phyloP scores from a whole-genome alignment of 306 rosid genomes.

The Cucumis hystrix region DNA sequence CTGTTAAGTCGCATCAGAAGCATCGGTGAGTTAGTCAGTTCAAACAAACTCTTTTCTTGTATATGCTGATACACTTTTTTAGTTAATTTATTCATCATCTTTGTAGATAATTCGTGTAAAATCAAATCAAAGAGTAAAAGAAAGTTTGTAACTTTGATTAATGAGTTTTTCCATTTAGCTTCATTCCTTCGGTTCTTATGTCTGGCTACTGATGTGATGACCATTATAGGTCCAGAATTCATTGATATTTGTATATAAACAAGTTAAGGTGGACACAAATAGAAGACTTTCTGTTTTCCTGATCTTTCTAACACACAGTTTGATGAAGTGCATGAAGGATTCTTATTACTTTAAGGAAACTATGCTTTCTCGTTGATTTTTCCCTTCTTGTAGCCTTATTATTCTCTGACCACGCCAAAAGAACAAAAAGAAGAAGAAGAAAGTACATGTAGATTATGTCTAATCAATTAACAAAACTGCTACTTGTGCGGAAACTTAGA shows the following conservation, averaged over 20 bases:
- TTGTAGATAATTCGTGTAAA: conserved; percentile 13
- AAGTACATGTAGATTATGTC: background rate
- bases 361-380: background rate
- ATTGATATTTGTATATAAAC: background rate
- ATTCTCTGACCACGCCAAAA: background rate
- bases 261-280: background rate
- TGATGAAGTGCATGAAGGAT: background rate
- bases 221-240: background rate
- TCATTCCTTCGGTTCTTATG: background rate
- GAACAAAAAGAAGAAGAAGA: conserved; percentile 3
- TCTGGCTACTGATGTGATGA: background rate
- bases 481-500: background rate
- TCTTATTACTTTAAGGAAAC: background rate
- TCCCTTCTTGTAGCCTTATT: background rate
- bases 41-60: background rate
- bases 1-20: conserved; percentile 38
- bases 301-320: background rate
- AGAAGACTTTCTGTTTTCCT: background rate
- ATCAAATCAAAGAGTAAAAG: background rate
- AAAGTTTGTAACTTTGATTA: background rate
- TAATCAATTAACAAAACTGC: background rate
- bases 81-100: conserved; percentile 12
- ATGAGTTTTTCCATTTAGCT: background rate
- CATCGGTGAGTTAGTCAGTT: conserved; percentile 32
- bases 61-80: conserved; percentile 11